Base-by-base conservation (phyloP, 352 stramenopile genomes). In the Phytopythium cucurbitacearum region DNA sequence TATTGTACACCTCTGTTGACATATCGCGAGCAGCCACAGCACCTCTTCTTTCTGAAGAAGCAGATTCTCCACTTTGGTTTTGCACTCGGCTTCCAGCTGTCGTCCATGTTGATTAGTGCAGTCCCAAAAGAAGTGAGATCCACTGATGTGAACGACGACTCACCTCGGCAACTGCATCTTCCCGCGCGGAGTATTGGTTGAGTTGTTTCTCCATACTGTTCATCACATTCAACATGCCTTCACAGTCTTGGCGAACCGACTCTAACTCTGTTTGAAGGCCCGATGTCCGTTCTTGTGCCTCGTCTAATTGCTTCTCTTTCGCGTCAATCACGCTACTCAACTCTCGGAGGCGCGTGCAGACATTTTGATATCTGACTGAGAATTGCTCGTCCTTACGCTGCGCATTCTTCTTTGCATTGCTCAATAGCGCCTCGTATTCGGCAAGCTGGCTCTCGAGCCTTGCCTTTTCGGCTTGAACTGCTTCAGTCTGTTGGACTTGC, bases 131-230 rank as follows among this genome's bases (percentile, higher is more conserved):
- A 28, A 28, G 21, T 28, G 21, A 28, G 21, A 28, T 2, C 21
- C 21, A 28, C 21, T 28, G 21, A 28, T 28, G 21, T 28, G 21
- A 28, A 28, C 51, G 6, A 4, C 7, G 32, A 34, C 52, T 32
- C 53, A 90, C 82, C 69, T 89, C 78, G 11, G 79, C 57, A 0
- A 94, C 80, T 11, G 79, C 77, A 16, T 91, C 80, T 57, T 94
- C 83, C 12, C 83, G 63, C 7, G 76, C 56, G 34, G 71, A 86
- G 46, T 91, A 94, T 48, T 91, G 78, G 21, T 69, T 87, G 16
- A 94, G 53, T 51, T 91, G 83, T 37, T 89, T 91, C 51, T 94
- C 83, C 83, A 94, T 94, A 15, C 67, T 79, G 16, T 71, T 88
- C 44, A 94, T 73, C 34, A 94, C 83, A n/a, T 75, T 73, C 3